These are phyloP conservation scores for Penicillium chermesinum DNA, from an alignment of 495 filamentous ascomycete species.

Conservation along the genomic window DNA sequence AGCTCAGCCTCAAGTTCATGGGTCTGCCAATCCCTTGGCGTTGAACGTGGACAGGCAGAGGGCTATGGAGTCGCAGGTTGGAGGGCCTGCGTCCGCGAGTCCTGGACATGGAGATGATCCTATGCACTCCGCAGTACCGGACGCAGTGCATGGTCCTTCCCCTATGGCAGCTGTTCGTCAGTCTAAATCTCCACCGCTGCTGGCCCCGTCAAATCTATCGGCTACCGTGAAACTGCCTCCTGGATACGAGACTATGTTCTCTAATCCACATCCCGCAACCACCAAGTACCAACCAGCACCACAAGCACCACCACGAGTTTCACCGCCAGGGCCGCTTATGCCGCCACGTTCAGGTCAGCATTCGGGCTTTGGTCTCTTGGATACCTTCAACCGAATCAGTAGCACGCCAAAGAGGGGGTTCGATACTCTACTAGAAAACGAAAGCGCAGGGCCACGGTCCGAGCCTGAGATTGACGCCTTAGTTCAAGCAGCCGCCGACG, in stretches of 20 bases:
- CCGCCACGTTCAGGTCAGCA: too few relatives aligned
- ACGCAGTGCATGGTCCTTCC: background rate
- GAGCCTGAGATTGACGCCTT: constrained; percentile 23
- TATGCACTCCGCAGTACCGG: background rate
- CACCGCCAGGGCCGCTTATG: too few relatives aligned
- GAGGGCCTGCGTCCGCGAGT: too few relatives aligned
- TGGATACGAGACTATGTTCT: constrained; percentile 38
- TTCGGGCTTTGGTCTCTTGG: too few relatives aligned
- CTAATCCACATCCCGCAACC: constrained; percentile 7
- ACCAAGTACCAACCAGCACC: constrained; percentile 11
- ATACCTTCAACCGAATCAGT: constrained; percentile 34
- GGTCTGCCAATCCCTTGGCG: background rate
- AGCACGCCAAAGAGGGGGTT: constrained; percentile 38
- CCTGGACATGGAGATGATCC: too few relatives aligned
- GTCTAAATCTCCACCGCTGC: constrained; percentile 2
- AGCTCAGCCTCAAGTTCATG: background rate
- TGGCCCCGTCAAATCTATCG: too few relatives aligned
- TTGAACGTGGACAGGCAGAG: background rate
- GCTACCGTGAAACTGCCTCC: constrained; percentile 29
- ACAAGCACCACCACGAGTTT: too few relatives aligned
- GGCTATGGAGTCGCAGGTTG: background rate
- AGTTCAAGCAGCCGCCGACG: constrained; percentile 17
- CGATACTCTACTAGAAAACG: constrained; percentile 18
- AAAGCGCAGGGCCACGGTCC: constrained; percentile 10
- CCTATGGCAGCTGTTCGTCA: background rate